These are phyloP conservation scores for Suillus weaverae DNA, from an alignment of 768 basidiomycete species.

Conservation along the genomic window DNA sequence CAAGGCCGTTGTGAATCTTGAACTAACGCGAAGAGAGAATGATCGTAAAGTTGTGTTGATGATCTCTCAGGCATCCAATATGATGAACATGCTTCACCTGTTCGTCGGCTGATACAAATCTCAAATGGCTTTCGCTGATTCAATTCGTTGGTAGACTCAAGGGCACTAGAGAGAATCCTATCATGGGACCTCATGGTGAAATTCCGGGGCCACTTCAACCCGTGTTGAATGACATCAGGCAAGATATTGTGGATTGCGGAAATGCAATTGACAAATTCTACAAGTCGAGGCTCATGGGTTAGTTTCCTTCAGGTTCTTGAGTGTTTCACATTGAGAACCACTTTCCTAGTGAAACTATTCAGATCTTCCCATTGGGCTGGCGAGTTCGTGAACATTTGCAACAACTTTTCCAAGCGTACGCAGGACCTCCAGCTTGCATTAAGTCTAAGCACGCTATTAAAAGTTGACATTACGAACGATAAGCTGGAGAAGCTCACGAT, in stretches of 20 bases:
- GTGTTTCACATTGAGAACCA: constrained; percentile 7
- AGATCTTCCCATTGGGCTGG: constrained; percentile 37
- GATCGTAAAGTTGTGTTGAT: no score
- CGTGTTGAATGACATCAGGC: constrained; percentile 33
- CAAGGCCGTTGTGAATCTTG: no score
- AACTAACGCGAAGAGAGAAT: no score
- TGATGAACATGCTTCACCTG: no score
- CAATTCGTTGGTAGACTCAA: constrained; percentile 26
- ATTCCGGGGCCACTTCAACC: constrained; percentile 35
- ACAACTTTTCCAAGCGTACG: constrained; percentile 35
- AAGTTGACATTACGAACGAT: constrained; percentile 32
- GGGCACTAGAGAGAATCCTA: constrained; percentile 26
- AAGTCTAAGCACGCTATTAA: constrained; percentile 36
- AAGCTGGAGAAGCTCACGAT: not conserved
- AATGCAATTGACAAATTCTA: constrained; percentile 47
- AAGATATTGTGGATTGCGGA: constrained; percentile 44
- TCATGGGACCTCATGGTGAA: constrained; percentile 29
- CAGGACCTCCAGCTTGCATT: constrained; percentile 39
- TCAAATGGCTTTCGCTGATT: not conserved
- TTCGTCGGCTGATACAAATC: no score
- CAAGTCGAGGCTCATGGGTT: constrained; percentile 43
- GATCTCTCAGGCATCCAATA: no score
- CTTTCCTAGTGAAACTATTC: constrained; percentile 29
- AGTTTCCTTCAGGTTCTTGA: constrained; percentile 9
- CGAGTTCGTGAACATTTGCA: constrained; percentile 35